Conservation (phyloP, 163 green algal genomes). For the Prototheca cutis region DNA sequence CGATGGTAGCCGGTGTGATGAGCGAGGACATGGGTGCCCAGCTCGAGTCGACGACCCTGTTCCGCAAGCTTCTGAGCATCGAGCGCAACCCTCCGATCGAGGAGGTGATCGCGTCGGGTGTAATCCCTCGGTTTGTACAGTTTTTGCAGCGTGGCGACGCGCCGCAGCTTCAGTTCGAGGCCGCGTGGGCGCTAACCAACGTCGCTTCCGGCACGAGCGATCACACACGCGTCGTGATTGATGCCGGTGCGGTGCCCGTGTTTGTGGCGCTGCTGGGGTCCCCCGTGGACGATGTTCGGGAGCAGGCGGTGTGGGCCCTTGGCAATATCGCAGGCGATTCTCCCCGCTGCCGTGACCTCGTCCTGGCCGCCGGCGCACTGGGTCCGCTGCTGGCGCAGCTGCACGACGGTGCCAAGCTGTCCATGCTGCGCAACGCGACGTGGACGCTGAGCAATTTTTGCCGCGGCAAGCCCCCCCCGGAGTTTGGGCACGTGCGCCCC, state of each 20-base stretch:
- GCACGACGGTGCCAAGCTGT: conserved; percentile 82
- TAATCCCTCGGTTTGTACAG: conserved; percentile 92
- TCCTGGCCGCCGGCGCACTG: conserved; percentile 64
- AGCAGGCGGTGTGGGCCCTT: conserved; percentile 98
- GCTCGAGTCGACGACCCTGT: conserved; percentile 90
- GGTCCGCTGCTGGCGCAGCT: conserved; percentile 72
- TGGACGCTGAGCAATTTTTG: conserved; percentile 99
- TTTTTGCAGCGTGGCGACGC: conserved; percentile 85
- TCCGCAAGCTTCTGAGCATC: conserved; percentile 97
- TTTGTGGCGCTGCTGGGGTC: conserved; percentile 93
- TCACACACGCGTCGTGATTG: conserved; percentile 93
- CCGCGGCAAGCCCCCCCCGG: conserved; percentile 90
- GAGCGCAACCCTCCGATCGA: conserved; percentile 93
- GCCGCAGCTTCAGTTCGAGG: conserved; percentile 90
- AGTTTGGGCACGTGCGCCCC: conserved; percentile 61
- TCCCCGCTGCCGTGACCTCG: conserved; percentile 71
- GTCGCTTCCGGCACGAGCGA: conserved; percentile 93
- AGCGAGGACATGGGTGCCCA: conserved; percentile 70
- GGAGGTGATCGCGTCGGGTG: conserved; percentile 90
- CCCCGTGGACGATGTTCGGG: conserved; percentile 87
- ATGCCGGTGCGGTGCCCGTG: conserved; percentile 89
- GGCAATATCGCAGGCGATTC: conserved; percentile 92
- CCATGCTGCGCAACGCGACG: conserved; percentile 96
- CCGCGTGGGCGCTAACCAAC: conserved; percentile 97
- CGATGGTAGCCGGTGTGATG: conserved; percentile 84